Evolutionary conservation across 768 basidiomycete genomes (phyloP), one percentile per base, ranked within the genome.

Genomic region (Boletus sp.): DNA sequence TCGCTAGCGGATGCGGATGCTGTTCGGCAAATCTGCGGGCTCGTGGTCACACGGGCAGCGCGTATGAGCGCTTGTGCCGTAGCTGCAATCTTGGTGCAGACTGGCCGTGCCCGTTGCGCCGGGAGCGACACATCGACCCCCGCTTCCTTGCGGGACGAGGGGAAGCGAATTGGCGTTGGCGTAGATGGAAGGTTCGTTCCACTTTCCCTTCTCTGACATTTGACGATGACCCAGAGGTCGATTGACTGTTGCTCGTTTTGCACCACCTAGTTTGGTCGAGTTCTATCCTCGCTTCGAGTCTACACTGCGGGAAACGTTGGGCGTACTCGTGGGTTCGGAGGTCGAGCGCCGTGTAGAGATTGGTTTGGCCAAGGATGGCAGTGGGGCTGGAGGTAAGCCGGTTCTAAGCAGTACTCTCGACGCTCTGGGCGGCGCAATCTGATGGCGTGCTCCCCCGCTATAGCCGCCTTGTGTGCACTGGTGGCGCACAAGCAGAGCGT

Each of bases 331-430:
- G 3, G 96, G 96, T 3, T 76, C 82, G 38, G 84, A 90, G 32
- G 84, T 90, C 7, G 93, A 95, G 75, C 77, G 83, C 64, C 76
- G 83, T 30, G 84, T 97, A 1, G 80, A 87, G 46, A 90, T 98
- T 63, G 96, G 93, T 35, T 69, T 98, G 68, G 97, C 97, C 5
- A 98, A 97, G 71, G 97, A 99, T 62, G 97, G 97, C 13, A 95
- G 92, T 64, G 97, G 96, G 35, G 93, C 94, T 39, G 97, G 97
- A 66, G 96, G 95, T 97, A 70, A 74, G 88, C 35, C n/a, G 17
- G 37, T 17, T 50, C 29, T 9, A 27, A 10, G 15, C 13, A 17
- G 30, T 5, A 11, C 47, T 39, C 23, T 43, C 35, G 47, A 25
- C 23, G 23, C 23, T 2, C 4, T 25, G 23, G 23, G 23, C 23